Base-by-base conservation (phyloP, 176 grass and related monocot species). In the Metroxylon sagu region DNA sequence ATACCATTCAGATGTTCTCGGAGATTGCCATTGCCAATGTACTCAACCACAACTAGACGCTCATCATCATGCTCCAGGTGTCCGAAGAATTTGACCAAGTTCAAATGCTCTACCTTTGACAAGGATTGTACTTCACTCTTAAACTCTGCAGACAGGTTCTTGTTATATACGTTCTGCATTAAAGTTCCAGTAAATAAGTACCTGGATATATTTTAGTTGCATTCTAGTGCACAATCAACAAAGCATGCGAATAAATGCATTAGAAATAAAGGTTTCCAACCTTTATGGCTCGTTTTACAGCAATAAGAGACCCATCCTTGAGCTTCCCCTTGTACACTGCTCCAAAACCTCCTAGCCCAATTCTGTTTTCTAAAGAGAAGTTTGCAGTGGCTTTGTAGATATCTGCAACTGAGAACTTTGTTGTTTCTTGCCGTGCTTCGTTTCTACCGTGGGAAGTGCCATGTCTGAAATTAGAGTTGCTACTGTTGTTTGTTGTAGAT, bases 1-100 rank as follows among this genome's bases (percentile, higher is more conserved):
- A 12, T 79, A 96, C 92, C 92, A 70, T 96, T 86, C 69, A 97
- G 76, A 66, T 97, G 92, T 75, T 87, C 77, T 26, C 86, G 83
- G 56, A 90, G 80, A 70, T 75, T 87, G 74, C 92, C 87, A 63
- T 97, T 90, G 53, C 54, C 85, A 53, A 91, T 62, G 26, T 90
- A 88, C 70, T 97, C 92, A 10, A 90, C 78, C 50, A 90, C 56
- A 56, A 97, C 80, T 19, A 97, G 4, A 35, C 62, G 80, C 61
- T 96, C 87, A 67, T 79, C 78, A 29, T 83, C 72, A 17, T 82
- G 64, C 21, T 90, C 92, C 54, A 91, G n/a, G 10, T 83, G 87
- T 25, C 92, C 87, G 27, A 91, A 39, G 77, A 97, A 74, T 62
- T 75, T 85, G 23, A 96, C 86, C 59, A 90, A 72, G 59, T 77